A percentile compares a stretch with the other conserved stretches of the same genome.
These are phyloP conservation scores for Eragrostis nindensis DNA, from an alignment of 176 grass and related monocot species.

Conservation along the genomic window DNA sequence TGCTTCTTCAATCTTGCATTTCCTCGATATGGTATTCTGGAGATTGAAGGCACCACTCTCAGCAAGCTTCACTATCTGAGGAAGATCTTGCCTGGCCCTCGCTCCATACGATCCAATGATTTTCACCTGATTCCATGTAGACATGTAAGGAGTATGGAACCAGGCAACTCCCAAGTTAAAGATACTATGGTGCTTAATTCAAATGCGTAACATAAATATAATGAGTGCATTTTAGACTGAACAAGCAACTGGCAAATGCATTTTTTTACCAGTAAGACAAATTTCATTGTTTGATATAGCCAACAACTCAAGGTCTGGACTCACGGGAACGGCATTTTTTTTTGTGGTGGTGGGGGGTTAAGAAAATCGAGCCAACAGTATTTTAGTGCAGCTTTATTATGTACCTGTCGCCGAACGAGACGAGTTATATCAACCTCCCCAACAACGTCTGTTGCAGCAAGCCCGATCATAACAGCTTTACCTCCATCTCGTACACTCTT, in stretches of 20 bases:
- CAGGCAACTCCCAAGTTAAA: neutral
- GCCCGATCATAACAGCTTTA: constrained; percentile 99
- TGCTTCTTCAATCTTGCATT: constrained; percentile 92
- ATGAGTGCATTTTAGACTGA: neutral
- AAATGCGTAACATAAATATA: neutral
- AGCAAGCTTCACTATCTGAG: constrained; percentile 90
- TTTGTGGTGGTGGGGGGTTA: too few species aligned
- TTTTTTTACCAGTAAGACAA: neutral
- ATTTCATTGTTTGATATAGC: neutral
- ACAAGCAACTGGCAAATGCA: neutral
- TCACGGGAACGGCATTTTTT: too few species aligned
- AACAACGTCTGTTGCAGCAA: constrained; percentile 77
- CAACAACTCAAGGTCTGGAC: neutral
- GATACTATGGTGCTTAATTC: neutral
- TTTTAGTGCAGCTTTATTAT: neutral
- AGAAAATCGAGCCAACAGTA: neutral
- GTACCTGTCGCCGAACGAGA: constrained; percentile 93
- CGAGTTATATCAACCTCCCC: constrained; percentile 90
- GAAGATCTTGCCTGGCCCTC: constrained; percentile 99
- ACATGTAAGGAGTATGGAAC: neutral
- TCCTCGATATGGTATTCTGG: constrained; percentile 76
- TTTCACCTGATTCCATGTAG: constrained; percentile 66
- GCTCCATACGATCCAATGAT: constrained; percentile 97
- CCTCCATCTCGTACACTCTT: constrained; percentile 95
- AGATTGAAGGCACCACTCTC: constrained; percentile 85